Evolutionary conservation across 1,284 basidiomycete species (phyloP).

Genomic region (Phellopilus nigrolimitatus): DNA sequence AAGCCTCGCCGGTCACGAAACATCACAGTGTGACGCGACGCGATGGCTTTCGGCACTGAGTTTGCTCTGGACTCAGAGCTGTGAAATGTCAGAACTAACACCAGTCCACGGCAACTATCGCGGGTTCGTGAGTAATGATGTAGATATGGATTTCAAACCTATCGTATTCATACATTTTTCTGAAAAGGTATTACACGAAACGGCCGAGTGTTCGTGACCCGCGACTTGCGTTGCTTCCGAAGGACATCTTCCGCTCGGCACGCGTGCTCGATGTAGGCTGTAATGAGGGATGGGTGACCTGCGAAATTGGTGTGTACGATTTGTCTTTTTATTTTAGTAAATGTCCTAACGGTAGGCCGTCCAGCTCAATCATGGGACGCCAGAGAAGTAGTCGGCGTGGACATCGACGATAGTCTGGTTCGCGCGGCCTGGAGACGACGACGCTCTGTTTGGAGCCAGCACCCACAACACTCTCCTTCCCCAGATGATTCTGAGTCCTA

Average conservation of each 20-base stretch:
- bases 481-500: constrained; percentile 31
- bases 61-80: background rate
- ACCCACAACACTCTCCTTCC: constrained; percentile 24
- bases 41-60: no score
- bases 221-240: constrained; percentile 55
- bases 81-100: constrained; percentile 21
- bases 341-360: background rate
- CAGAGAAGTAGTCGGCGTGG: constrained; percentile 66
- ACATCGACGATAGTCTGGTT: constrained; percentile 72
- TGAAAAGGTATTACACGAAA: constrained; percentile 65
- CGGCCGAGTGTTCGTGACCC: constrained; percentile 54
- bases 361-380: constrained; percentile 62
- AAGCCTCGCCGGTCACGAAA: no score
- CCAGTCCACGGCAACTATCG: constrained; percentile 64
- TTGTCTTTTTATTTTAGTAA: background rate
- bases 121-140: constrained; percentile 35
- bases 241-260: constrained; percentile 45
- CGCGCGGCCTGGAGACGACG: constrained; percentile 66
- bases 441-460: constrained; percentile 63
- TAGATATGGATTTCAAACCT: no score
- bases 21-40: no score
- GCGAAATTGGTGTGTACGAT: constrained; percentile 61
- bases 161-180: background rate
- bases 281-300: constrained; percentile 78
- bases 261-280: constrained; percentile 77